Evolutionary conservation across 2,329 filamentous ascomycete genomes (phyloP), one percentile per base, ranked within the genome.

Genomic region (Fusarium nelsonii): DNA sequence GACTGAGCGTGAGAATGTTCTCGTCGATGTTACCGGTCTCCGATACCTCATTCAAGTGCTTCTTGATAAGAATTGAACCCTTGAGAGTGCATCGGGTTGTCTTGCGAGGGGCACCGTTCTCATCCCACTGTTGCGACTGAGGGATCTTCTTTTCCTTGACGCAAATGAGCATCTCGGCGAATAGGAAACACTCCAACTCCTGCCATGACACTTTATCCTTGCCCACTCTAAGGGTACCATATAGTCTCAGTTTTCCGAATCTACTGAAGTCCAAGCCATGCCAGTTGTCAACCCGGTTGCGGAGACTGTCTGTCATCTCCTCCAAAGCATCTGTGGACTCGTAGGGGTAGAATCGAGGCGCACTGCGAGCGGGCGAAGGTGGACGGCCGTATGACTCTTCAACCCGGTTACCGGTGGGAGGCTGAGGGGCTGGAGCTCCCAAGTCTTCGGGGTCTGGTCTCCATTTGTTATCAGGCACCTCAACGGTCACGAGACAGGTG

Each of bases 81-180:
- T 99, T 99, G 41, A 99, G 84, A 0, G 94, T 97, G 83, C 92
- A 97, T 68, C 92, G 89, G 4, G 89, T 89, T 11, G 87, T 84
- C 78, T 91, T 94, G 58, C 86, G 85, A 23, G 85, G 86, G 1
- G 84, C 77, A 6, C 84, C 82, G 18, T 82, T 82, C 54, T 88
- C 88, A 51, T 89, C 91, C 87, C 92, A 94, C 69, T 92, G 88
- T 52, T 88, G 85, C 39, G 86, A 65, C 26, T 80, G 77, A 4
- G 39, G 84, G 71, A 85, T 80, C 82, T 94, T 97, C 87, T 97
- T 98, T 81, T 98, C 96, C 81, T 98, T 99, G 65, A 99, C 94
- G 77, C 96, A 99, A 70, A 99, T 99, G 74, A 99, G 91, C 96
- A 99, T 99, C 82, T 99, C 96, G 6, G 92, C 93, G 77, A 99